Percentiles rank a stretch among this genome's conserved stretches.
phyloP scores from a whole-genome alignment of 768 basidiomycete genomes.

The Termitomyces sp. region DNA sequence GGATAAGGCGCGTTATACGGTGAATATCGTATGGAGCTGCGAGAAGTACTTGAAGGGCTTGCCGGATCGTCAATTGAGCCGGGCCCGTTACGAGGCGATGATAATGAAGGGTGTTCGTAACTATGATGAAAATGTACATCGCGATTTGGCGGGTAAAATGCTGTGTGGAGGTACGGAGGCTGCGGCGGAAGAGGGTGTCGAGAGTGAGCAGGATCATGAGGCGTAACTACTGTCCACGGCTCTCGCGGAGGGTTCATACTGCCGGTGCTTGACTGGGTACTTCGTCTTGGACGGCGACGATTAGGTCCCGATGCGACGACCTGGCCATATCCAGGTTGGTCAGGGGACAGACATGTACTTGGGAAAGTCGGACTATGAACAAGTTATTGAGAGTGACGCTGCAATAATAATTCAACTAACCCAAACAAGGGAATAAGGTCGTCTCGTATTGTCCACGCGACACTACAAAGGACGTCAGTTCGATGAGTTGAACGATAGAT shows the following conservation, averaged over 20 bases:
- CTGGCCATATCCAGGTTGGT: slow-evolving; percentile 85
- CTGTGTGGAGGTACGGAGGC: slow-evolving; percentile 9
- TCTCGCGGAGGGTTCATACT: slow-evolving; percentile 16
- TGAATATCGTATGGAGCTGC: slow-evolving; percentile 20
- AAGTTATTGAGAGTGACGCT: slow-evolving; percentile 2
- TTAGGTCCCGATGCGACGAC: slow-evolving; percentile 60
- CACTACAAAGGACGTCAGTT: slow-evolving; percentile 39
- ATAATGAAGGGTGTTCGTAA: slow-evolving; percentile 10
- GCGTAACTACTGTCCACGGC: slow-evolving; percentile 47
- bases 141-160: slow-evolving; percentile 11
- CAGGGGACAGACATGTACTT: slow-evolving; percentile 76
- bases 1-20: slow-evolving; percentile 23
- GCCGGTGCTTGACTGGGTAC: slow-evolving; percentile 34
- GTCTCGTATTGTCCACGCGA: slow-evolving; percentile 85
- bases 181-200: slow-evolving; percentile 6
- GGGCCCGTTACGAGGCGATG: slow-evolving; percentile 1
- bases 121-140: slow-evolving; percentile 11
- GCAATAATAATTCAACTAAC: slow-evolving; percentile 33
- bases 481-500: slow-evolving; percentile 11
- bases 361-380: slow-evolving; percentile 67
- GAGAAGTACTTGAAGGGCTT: slow-evolving; percentile 7
- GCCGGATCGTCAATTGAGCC: slow-evolving; percentile 10
- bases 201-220: slow-evolving; percentile 14
- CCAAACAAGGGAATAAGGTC: slow-evolving; percentile 88
- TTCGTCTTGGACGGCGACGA: slow-evolving; percentile 59